phyloP scores from a whole-genome alignment of 306 rosid species.

The Castanea crenata region DNA sequence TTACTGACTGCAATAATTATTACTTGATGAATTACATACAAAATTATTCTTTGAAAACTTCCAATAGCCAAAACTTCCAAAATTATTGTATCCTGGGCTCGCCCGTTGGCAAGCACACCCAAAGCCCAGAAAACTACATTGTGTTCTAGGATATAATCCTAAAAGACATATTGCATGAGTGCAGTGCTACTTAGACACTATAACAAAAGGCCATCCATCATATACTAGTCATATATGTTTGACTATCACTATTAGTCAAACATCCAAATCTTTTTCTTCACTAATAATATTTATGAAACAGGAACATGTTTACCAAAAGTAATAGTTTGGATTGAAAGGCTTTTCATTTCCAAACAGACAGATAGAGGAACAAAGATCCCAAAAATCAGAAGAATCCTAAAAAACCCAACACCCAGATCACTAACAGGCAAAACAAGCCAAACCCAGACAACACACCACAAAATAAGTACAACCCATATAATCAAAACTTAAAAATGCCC shows the following conservation, averaged over 20 bases:
- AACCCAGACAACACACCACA: constrained; percentile 35
- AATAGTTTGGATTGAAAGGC: neutral
- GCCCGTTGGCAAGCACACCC: neutral
- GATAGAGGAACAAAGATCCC: constrained; percentile 24
- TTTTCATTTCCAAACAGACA: neutral
- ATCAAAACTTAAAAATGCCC: neutral
- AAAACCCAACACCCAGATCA: constrained; percentile 19
- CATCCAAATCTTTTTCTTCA: constrained; percentile 32
- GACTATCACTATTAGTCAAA: constrained; percentile 20
- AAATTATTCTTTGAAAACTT: neutral
- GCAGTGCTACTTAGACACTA: neutral
- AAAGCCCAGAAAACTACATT: neutral
- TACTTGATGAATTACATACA: neutral
- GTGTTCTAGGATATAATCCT: neutral
- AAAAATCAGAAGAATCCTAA: constrained; percentile 32
- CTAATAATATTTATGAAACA: constrained; percentile 8
- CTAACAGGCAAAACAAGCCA: constrained; percentile 24
- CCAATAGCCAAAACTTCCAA: neutral
- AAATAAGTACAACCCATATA: constrained; percentile 21
- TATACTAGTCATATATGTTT: neutral
- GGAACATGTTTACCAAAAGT: neutral
- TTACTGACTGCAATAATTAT: neutral
- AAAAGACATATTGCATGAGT: neutral
- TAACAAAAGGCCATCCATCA: constrained; percentile 8
- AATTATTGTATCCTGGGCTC: neutral